Conservation (phyloP, 345 rosid species). For the Heritiera fomes region DNA sequence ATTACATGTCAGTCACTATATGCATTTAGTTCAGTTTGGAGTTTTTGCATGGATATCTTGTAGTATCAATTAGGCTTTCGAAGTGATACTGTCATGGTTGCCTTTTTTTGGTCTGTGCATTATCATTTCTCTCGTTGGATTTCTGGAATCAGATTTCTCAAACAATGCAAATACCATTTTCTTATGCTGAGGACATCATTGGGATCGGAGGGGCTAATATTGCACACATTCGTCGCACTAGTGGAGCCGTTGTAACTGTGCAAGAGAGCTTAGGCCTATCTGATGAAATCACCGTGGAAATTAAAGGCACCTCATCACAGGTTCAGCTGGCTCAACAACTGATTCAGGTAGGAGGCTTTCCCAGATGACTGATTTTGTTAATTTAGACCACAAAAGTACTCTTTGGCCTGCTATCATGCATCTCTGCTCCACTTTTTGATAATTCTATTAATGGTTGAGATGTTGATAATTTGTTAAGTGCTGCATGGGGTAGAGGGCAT, state of each 20-base stretch:
- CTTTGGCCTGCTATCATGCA: neutral
- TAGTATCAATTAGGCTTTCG: too few species aligned
- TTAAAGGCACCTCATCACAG: conserved; percentile 74
- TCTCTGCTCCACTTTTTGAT: neutral
- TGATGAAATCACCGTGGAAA: conserved; percentile 77
- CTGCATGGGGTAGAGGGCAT: neutral
- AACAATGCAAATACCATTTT: conserved; percentile 80
- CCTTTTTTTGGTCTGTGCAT: neutral
- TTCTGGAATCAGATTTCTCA: conserved; percentile 53
- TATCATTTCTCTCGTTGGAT: neutral
- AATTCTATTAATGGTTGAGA: neutral
- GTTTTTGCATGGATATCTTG: too few species aligned
- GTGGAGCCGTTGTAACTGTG: conserved; percentile 71
- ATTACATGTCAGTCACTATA: too few species aligned
- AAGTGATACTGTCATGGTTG: too few species aligned
- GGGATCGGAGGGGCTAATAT: conserved; percentile 76
- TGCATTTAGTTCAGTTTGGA: too few species aligned
- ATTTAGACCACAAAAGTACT: neutral
- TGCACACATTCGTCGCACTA: conserved; percentile 66
- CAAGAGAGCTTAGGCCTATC: conserved; percentile 66
- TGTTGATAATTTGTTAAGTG: neutral
- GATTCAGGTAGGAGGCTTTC: conserved; percentile 54
- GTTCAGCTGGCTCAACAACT: conserved; percentile 77
- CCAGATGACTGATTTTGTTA: neutral
- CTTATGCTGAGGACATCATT: conserved; percentile 81